These are phyloP conservation scores for Saccharomyces pastorianus DNA, from an alignment of 1,139 yeast species.

Conservation along the genomic window DNA sequence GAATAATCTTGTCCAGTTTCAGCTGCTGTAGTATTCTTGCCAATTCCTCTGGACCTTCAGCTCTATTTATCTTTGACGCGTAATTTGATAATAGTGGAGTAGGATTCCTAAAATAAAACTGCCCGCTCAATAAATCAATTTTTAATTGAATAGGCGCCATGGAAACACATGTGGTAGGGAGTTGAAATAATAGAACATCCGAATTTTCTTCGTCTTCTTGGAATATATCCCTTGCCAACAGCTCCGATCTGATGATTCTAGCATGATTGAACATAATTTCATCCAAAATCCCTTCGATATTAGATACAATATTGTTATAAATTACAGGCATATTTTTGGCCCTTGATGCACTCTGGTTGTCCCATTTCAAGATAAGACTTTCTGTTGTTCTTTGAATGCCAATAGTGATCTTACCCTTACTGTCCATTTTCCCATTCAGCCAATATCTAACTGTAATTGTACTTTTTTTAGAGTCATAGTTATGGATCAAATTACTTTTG, in stretches of 20 bases:
- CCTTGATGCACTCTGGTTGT: slow-evolving; percentile 24
- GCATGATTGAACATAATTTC: slow-evolving; percentile 33
- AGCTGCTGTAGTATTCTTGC: slow-evolving; percentile 36
- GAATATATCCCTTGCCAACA: slow-evolving; percentile 25
- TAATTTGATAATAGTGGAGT: slow-evolving; percentile 36
- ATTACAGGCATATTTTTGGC: slow-evolving; percentile 26
- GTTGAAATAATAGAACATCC: slow-evolving; percentile 27
- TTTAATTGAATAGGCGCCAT: slow-evolving; percentile 34
- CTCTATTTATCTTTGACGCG: slow-evolving; percentile 35
- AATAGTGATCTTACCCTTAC: slow-evolving; percentile 51
- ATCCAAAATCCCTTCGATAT: slow-evolving; percentile 31
- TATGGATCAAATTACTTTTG: slow-evolving; percentile 60
- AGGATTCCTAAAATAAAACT: slow-evolving; percentile 42
- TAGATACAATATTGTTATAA: slow-evolving; percentile 29
- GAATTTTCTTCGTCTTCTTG: slow-evolving; percentile 28
- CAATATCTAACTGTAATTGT: slow-evolving; percentile 63
- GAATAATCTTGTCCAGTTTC: slow-evolving; percentile 47
- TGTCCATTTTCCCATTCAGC: slow-evolving; percentile 43
- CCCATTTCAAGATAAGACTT: slow-evolving; percentile 58
- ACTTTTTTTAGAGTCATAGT: slow-evolving; percentile 55
- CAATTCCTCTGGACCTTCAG: slow-evolving; percentile 29
- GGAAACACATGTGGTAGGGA: slow-evolving; percentile 31
- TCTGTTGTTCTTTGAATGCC: slow-evolving; percentile 48
- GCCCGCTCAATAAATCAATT: slow-evolving; percentile 39
- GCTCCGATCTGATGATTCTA: slow-evolving; percentile 25